phyloP scores from a whole-genome alignment of 371 early-diverging fungal species.

The Mortierella sp. region DNA sequence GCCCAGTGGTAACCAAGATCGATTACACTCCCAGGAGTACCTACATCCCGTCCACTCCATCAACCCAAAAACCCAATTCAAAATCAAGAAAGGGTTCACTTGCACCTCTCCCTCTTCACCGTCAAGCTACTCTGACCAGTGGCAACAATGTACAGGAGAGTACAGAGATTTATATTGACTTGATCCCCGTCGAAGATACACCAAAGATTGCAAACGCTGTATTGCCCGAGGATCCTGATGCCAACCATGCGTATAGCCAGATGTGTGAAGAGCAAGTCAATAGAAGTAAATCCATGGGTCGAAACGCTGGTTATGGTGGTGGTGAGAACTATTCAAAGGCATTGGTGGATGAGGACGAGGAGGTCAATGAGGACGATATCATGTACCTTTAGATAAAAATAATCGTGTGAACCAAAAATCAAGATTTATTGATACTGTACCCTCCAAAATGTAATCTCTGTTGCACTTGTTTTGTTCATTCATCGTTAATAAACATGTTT shows the following conservation, averaged over 20 bases:
- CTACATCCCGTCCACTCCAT: slow-evolving; percentile 1
- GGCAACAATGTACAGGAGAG: too few species aligned
- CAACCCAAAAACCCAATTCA: not conserved
- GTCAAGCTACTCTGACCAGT: not conserved
- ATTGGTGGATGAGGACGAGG: not conserved
- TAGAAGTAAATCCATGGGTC: not conserved
- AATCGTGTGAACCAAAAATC: too few species aligned
- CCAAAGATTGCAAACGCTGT: slow-evolving; percentile 9
- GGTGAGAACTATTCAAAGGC: not conserved
- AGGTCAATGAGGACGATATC: slow-evolving; percentile 7
- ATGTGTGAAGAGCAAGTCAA: not conserved
- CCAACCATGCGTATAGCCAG: not conserved
- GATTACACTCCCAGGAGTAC: slow-evolving; percentile 15
- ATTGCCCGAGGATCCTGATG: not conserved
- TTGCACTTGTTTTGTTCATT: too few species aligned
- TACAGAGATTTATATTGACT: slow-evolving; percentile 6
- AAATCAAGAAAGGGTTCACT: not conserved
- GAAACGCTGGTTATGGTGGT: not conserved
- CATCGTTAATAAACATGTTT: too few species aligned
- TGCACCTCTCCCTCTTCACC: not conserved
- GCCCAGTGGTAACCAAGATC: not conserved
- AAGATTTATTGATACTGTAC: too few species aligned
- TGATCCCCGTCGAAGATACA: slow-evolving; percentile 16
- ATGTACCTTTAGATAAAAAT: not conserved
- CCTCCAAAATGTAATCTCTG: too few species aligned